phyloP scores from a whole-genome alignment of 2,329 filamentous ascomycete genomes.

The Sporothrix curviconia region DNA sequence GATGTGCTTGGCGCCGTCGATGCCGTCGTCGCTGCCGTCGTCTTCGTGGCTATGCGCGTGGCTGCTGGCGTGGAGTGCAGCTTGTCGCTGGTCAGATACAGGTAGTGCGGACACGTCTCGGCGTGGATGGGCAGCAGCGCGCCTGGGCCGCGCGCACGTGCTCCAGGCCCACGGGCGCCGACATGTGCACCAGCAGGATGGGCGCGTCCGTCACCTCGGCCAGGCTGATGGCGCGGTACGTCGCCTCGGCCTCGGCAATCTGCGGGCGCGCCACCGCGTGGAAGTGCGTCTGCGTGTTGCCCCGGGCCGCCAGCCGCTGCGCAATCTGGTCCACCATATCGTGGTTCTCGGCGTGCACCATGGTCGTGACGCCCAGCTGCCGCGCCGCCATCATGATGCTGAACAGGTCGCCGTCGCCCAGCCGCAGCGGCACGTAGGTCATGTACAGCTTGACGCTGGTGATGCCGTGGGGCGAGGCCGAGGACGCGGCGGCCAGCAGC shows the following conservation, averaged over 20 bases:
- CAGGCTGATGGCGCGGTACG: constrained; percentile 42
- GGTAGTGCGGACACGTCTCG: constrained; percentile 53
- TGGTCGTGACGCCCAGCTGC: constrained; percentile 44
- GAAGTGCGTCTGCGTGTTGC: constrained; percentile 34
- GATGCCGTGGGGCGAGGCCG: no score
- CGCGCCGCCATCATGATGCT: constrained; percentile 42
- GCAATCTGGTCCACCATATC: constrained; percentile 44
- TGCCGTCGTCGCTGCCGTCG: not conserved
- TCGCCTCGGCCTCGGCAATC: constrained; percentile 42
- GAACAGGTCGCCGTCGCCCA: constrained; percentile 44
- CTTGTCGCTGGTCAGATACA: constrained; percentile 41
- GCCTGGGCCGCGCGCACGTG: constrained; percentile 45
- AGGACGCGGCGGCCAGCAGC: constrained; percentile 26
- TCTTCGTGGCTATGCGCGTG: not conserved
- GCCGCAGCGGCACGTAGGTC: constrained; percentile 43
- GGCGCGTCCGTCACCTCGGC: constrained; percentile 44
- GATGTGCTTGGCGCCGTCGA: constrained; percentile 41
- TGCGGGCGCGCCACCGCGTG: constrained; percentile 40
- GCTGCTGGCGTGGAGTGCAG: constrained; percentile 24
- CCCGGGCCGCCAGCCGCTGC: constrained; percentile 24
- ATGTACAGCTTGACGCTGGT: constrained; percentile 46
- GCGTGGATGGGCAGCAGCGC: constrained; percentile 46
- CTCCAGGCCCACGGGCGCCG: constrained; percentile 38
- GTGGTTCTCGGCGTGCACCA: constrained; percentile 59
- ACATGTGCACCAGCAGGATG: constrained; percentile 49